phyloP scores from a whole-genome alignment of 306 rosid genomes.

The Castanea sativa region DNA sequence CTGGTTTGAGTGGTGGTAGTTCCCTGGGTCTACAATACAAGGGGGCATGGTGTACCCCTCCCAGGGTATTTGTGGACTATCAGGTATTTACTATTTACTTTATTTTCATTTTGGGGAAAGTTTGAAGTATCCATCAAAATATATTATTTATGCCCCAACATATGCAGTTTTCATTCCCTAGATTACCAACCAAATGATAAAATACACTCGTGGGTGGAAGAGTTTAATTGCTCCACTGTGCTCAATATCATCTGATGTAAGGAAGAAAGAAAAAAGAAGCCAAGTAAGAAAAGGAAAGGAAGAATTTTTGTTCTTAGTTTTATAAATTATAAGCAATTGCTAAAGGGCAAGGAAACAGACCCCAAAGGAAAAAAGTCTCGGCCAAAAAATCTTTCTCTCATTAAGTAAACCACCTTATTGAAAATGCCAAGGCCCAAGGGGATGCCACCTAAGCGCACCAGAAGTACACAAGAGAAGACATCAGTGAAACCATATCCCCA shows the following conservation, averaged over 20 bases:
- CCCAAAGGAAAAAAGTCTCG: neutral
- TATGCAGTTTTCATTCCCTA: neutral
- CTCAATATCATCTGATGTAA: neutral
- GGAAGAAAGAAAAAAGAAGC: neutral
- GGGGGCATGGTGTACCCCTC: conserved; percentile 99
- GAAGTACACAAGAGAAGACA: neutral
- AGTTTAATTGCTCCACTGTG: neutral
- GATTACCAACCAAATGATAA: neutral
- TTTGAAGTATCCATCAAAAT: neutral
- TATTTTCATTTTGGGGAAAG: conserved; percentile 11
- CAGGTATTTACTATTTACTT: conserved; percentile 57
- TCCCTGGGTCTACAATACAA: conserved; percentile 86
- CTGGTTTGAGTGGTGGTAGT: conserved; percentile 98
- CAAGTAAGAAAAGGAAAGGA: neutral
- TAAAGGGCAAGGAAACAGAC: neutral
- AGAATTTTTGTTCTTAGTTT: neutral
- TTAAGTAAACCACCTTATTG: neutral
- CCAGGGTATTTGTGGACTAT: conserved; percentile 91
- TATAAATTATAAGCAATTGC: neutral
- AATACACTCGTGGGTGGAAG: neutral
- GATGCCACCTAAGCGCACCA: neutral
- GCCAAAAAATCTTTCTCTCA: neutral
- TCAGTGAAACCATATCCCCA: neutral
- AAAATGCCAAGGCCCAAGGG: neutral
- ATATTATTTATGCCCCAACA: conserved; percentile 4